phyloP scores from a whole-genome alignment of 2,329 filamentous ascomycete genomes.

The Penicillium hordei region DNA sequence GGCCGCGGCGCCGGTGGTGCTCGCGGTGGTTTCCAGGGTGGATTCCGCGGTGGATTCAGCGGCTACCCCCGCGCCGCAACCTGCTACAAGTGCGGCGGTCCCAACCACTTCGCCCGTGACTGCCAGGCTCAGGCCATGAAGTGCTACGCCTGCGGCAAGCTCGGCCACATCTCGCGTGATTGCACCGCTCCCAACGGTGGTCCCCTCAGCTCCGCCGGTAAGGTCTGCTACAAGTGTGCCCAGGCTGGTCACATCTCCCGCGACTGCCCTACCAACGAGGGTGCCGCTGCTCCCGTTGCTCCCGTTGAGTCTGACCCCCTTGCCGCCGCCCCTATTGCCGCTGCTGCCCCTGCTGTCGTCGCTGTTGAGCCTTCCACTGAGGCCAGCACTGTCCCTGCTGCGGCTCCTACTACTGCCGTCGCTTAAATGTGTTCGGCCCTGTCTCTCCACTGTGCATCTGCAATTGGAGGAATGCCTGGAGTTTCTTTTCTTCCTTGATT shows the following conservation, averaged over 20 bases:
- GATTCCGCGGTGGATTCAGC: constrained; percentile 71
- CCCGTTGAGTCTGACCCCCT: constrained; percentile 25
- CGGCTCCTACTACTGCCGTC: constrained; percentile 46
- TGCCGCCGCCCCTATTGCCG: constrained; percentile 22
- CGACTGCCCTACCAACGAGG: constrained; percentile 77
- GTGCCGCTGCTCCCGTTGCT: constrained; percentile 37
- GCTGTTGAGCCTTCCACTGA: constrained; percentile 40
- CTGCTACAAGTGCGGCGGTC: constrained; percentile 73
- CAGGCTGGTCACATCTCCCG: constrained; percentile 95
- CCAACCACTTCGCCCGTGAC: constrained; percentile 97
- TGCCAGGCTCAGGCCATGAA: constrained; percentile 99
- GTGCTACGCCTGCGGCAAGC: constrained; percentile 95
- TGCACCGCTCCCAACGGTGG: constrained; percentile 97
- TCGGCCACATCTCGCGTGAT: constrained; percentile 90
- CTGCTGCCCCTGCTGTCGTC: constrained; percentile 39
- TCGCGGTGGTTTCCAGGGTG: constrained; percentile 64
- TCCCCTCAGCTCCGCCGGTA: constrained; percentile 90
- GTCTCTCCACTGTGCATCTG: constrained; percentile 16
- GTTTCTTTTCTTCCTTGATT: constrained; percentile 19
- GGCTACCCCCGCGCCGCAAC: constrained; percentile 57
- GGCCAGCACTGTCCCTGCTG: constrained; percentile 21
- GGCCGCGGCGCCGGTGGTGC: constrained; percentile 64
- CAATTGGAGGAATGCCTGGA: background rate
- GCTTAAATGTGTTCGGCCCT: constrained; percentile 36
- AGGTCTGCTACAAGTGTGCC: constrained; percentile 98